These are phyloP conservation scores for Mucor circinelloides DNA, from an alignment of 371 early-diverging fungal genomes.

Conservation along the genomic window DNA sequence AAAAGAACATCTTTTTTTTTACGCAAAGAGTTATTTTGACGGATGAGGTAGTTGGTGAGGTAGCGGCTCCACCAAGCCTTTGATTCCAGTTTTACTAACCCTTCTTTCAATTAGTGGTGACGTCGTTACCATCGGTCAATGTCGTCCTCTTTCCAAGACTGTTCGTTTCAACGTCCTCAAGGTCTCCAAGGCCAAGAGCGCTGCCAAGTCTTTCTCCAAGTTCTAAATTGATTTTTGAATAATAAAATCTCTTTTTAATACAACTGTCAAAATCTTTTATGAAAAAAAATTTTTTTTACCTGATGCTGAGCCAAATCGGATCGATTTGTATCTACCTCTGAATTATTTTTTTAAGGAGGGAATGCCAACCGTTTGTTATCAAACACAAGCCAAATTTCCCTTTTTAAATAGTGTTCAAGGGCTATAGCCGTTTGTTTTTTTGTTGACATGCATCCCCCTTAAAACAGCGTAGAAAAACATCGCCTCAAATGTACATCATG, in stretches of 20 bases:
- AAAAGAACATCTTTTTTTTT: background rate
- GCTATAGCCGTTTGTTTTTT: background rate
- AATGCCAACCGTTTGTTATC: background rate
- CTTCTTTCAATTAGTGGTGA: constrained; percentile 75
- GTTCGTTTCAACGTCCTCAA: constrained; percentile 99
- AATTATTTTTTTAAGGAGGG: background rate
- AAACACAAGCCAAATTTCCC: background rate
- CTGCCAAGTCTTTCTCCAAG: constrained; percentile 93
- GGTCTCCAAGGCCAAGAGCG: constrained; percentile 90
- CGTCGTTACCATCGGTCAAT: constrained; percentile 96
- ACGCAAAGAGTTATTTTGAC: constrained; percentile 14
- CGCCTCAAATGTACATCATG: background rate
- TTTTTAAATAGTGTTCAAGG: background rate
- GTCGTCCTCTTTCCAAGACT: constrained; percentile 98
- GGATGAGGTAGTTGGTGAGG: constrained; percentile 66
- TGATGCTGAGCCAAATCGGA: background rate
- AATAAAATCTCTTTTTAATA: constrained; percentile 9
- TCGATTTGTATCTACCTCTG: background rate
- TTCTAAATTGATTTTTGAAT: constrained; percentile 68
- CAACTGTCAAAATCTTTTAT: background rate
- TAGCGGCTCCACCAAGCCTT: constrained; percentile 65
- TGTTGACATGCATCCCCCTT: constrained; percentile 1
- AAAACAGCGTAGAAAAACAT: background rate
- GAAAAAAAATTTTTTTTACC: background rate
- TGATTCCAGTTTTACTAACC: constrained; percentile 38